Evolutionary conservation across 202 grass and related monocot genomes (phyloP), one percentile per base, ranked within the genome.

Genomic region (Setaria italica): DNA sequence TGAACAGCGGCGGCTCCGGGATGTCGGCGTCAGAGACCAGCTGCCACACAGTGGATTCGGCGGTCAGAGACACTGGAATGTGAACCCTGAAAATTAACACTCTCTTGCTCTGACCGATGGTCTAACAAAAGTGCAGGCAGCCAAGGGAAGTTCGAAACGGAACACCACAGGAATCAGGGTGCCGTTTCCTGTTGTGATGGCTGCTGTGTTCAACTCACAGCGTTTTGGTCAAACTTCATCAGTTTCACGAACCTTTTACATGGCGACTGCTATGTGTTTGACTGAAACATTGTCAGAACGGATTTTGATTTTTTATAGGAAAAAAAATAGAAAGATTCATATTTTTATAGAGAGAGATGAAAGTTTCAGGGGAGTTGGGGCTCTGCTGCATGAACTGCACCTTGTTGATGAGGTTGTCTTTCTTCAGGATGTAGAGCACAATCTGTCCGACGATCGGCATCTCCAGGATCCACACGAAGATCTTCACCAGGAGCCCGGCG

Each of bases 381-480:
- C 8, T 60, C 21, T 35, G 25, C 42, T 55, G 35, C 6, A 5
- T 30, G 60, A 63, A 33, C 29, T 63, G 11, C 77, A 99, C 96
- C 96, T 94, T 99, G 35, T 99, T 92, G 63, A 99, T 88, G 64
- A 95, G 93, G 57, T 99, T 99, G 76, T 99, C 93, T 72, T 96
- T 99, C 87, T 96, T 99, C 15, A 99, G 72, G 46, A 97, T 63
- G 81, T 96, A 91, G 34, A 92, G 50, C 54, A 93, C 70, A 3
- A 96, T 78, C 35, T 81, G 66, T 7, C 97, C 92, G 54, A 99
- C 4, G 35, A 99, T 81, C 16, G 87, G 77, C 54, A 93, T 88
- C 80, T 99, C 97, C 6, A 99, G 81, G 76, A 99, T 85, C 97
- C 97, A 99, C 80, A 90, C 97, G 76, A 99, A 94, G 79, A 99